Evolutionary conservation across 352 stramenopile species (phyloP), one percentile per base, ranked within the genome.

Genomic region (Phytopythium montanum): DNA sequence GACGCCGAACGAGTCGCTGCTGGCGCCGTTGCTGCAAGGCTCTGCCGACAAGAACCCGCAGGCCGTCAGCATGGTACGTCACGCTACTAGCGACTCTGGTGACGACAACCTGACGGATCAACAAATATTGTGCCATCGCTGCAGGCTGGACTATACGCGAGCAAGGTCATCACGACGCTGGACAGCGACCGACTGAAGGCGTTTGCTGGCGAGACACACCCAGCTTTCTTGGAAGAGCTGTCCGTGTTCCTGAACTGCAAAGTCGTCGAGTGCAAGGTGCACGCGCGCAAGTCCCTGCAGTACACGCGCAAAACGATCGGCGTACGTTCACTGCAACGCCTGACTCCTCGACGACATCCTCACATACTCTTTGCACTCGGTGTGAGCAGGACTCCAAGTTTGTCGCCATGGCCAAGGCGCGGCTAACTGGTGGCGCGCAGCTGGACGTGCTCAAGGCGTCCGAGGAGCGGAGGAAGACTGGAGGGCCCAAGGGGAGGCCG

Each of bases 381-480:
- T 38, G n/a, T 39, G 23, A 61, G 33, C 56, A 90, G 78, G 76
- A 81, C 9, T 52, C 72, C 1, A 62, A 69, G n/a, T 91, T 91
- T 46, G 70, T 79, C 19, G 49, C 65, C 21, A 49, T 85, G n/a
- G 75, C 72, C 18, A 88, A 91, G 64, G 56, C 69, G 31, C 85
- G 87, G 46, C 70, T 91, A 16, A 72, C 60, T 23, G 79, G 75
- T 3, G 81, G 63, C 1, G 68, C 68, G 2, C 79, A 86, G 54
- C 54, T 87, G 13, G 81, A 91, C 28, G 68, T 89, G 1, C 59
- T 91, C n/a, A 85, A 82, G 54, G 76, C 79, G 14, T 88, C 77
- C 1, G 68, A 87, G 45, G 56, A 65, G 54, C 81, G 74, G 41
- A 79, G 79, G 41, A 65, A 60, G 46, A 44, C 64, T 13, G 54